A percentile compares a stretch with the other conserved stretches of the same genome.
phyloP scores from a whole-genome alignment of 257 asterid species.

The Ligustrum vulgare region DNA sequence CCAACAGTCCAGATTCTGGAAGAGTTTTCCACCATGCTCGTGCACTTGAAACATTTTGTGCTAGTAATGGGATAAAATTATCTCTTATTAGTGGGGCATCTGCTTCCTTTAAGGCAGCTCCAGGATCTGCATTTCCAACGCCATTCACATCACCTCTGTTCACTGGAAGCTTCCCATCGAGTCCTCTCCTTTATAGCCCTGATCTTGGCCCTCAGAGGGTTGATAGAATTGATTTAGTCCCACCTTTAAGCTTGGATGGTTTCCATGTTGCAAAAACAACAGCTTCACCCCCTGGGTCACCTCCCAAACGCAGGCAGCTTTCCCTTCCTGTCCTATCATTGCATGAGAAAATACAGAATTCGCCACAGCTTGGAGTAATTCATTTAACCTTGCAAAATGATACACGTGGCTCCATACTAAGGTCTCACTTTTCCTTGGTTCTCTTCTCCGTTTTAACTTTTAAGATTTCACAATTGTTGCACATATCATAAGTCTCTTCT shows the following conservation, averaged over 20 bases:
- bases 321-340: slow-evolving; percentile 59
- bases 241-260: slow-evolving; percentile 95
- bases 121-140: slow-evolving; percentile 65
- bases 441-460: background rate
- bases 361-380: slow-evolving; percentile 89
- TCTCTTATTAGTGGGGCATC: slow-evolving; percentile 56
- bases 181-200: slow-evolving; percentile 83
- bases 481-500: slow-evolving; percentile 25
- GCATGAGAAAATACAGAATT: slow-evolving; percentile 78
- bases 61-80: slow-evolving; percentile 65
- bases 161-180: slow-evolving; percentile 96
- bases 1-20: slow-evolving; percentile 96
- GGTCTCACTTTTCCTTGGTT: slow-evolving; percentile 39
- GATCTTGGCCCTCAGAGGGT: slow-evolving; percentile 67
- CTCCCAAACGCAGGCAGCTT: slow-evolving; percentile 69
- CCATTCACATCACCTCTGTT: slow-evolving; percentile 90
- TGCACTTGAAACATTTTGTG: slow-evolving; percentile 81
- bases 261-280: slow-evolving; percentile 62
- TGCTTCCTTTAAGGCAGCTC: slow-evolving; percentile 49
- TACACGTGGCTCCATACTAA: slow-evolving; percentile 76
- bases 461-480: slow-evolving; percentile 4
- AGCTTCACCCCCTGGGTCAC: slow-evolving; percentile 82
- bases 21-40: slow-evolving; percentile 88
- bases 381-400: slow-evolving; percentile 97
- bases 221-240: slow-evolving; percentile 82